Conservation (phyloP, 495 filamentous ascomycete genomes). For the Parmelia sp. region DNA sequence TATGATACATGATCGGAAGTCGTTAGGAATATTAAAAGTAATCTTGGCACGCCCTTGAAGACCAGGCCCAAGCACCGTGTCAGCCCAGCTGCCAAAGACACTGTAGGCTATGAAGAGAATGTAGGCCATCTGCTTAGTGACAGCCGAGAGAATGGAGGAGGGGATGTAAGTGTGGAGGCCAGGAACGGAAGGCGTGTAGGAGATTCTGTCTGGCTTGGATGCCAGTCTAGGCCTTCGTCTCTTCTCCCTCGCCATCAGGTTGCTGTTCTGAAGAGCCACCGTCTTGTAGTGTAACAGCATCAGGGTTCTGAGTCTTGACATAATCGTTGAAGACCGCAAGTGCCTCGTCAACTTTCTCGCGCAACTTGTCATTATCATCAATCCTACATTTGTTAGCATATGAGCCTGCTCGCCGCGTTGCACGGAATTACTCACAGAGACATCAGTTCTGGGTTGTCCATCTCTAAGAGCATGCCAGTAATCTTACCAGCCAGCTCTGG, state of each 20-base stretch:
- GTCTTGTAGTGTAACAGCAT: conserved; percentile 35
- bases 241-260: conserved; percentile 36
- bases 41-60: conserved; percentile 6
- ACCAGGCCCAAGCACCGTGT: conserved; percentile 2
- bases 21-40: conserved; percentile 13
- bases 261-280: conserved; percentile 31
- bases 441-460: conserved; percentile 91
- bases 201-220: neutral
- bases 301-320: conserved; percentile 66
- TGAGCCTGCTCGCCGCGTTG: neutral
- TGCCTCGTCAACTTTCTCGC: conserved; percentile 93
- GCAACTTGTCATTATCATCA: conserved; percentile 81
- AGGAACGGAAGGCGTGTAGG: neutral
- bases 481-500: conserved; percentile 97
- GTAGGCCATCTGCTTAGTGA: neutral
- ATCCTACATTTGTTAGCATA: conserved; percentile 50
- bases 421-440: conserved; percentile 70
- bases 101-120: conserved; percentile 3
- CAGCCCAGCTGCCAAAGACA: conserved; percentile 17
- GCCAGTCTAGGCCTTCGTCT: conserved; percentile 50
- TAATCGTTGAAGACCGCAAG: conserved; percentile 97
- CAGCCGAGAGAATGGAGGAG: too few relatives aligned
- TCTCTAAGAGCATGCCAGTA: conserved; percentile 98
- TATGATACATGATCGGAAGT: conserved; percentile 18
- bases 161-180: neutral